Base-by-base conservation (phyloP, 371 early-diverging fungal genomes). In the Nosema muscidifuracis region DNA sequence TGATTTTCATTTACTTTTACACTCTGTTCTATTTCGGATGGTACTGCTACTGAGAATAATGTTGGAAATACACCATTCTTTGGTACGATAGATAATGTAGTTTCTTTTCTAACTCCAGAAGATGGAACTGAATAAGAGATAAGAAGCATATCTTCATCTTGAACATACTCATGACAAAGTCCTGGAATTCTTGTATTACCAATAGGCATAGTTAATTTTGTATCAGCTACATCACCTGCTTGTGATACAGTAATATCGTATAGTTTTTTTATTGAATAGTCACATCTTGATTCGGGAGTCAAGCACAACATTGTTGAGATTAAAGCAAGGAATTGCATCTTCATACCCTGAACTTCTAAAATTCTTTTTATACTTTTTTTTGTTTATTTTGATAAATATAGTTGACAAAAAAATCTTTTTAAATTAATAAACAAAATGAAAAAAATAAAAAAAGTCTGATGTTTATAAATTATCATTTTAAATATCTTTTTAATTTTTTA, bases 341-440 rank as follows among this genome's bases (percentile, higher is more conserved):
- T 34, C 60, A 60, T 60, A 60, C 60, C 60, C 60, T 34, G 12
- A 36, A 13, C 1, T 1, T 22, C 2, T 16, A 40, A 40, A 7
- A 40, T 34, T 60, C n/a, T 20, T 60, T 60, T 22, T 34, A 60
- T 60, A 60, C 18, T 36, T 60, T 60, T 60, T 24, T 60, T 60
- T 34, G 60, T 60, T 60, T 60, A 26, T 36, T 60, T 2, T 60
- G 36, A 36, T 36, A 24, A 28, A 40, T 10, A 10, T 10, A 40
- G 16, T 16, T 10, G 16, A 40, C n/a, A n/a, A n/a, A n/a, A n/a
- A 24, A 51, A 20, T 22, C 7, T 18, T n/a, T 51, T n/a, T 4
- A 51, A 20, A 51, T 15, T 18, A 20, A 51, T 15, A 4, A 51
- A 51, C 3, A 51, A 15, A 51, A 51, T 18, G 7, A 51, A n/a